Base-by-base conservation (phyloP, 2,329 filamentous ascomycete genomes). In the Colletotrichum karsti region DNA sequence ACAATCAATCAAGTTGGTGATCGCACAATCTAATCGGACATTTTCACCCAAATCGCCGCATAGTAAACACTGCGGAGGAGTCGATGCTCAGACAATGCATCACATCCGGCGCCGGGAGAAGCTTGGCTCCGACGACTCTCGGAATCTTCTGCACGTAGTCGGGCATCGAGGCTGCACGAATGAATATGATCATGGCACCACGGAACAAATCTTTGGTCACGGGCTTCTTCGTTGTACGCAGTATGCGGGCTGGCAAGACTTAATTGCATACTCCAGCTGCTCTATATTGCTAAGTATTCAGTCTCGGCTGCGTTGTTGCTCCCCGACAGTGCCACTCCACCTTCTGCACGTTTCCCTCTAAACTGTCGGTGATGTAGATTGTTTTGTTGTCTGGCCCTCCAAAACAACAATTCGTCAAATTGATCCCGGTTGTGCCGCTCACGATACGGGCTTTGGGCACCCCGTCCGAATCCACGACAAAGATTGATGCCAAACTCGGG, bases 361-460 rank as follows among this genome's bases (percentile, higher is more conserved):
- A 58, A 24, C 79, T 81, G 64, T 82, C 79, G 4, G 79, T 82
- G 12, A 82, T 81, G 26, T 75, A 80, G n/a, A 81, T 53, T 0
- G 78, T 81, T 69, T 77, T 78, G 9, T 77, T 75, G 39, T 80
- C 77, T 1, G 65, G 62, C 0, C 80, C 79, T 0, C 80, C 80
- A 64, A 82, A 82, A n/a, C 79, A 81, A 28, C 80, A 82, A 28
- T 81, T 82, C 1, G 80, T 82, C 26, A 81, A 24, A 50, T 81
- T 81, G 15, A 77, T 77, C 0, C 79, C 79, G 0, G 59, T 53
- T 0, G 72, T 69, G 0, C 77, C 74, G 41, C 73, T 78, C 1
- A 77, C 72, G 12, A 81, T 81, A 1, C 78, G 70, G 7, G 77
- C 77, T 50, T 78, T 81, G 2, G 80, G 79, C 2, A 80, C 63